A percentile compares a stretch with the other conserved stretches of the same genome.
These are phyloP conservation scores for Tulasnella sp. DNA, from an alignment of 768 basidiomycete species.

Conservation along the genomic window DNA sequence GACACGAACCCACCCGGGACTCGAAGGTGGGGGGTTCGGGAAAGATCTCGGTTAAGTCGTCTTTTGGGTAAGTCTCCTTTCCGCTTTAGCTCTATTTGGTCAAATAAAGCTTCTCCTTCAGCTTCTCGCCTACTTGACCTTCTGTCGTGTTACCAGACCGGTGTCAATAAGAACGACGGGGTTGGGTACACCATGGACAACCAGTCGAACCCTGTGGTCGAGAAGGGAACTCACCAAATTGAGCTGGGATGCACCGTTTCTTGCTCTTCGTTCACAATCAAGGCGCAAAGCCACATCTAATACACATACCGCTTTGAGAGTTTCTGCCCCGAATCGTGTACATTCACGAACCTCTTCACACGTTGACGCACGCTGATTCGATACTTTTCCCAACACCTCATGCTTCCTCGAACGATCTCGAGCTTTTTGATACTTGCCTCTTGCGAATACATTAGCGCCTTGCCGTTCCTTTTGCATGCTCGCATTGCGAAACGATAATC, in stretches of 20 bases:
- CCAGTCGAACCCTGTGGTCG: neutral
- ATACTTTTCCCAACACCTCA: neutral
- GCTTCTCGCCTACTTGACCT: neutral
- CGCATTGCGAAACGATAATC: neutral
- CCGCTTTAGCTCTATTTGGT: neutral
- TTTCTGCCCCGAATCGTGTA: neutral
- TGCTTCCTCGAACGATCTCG: neutral
- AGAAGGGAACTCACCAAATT: neutral
- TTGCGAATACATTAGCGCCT: neutral
- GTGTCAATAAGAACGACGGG: neutral
- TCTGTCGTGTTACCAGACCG: neutral
- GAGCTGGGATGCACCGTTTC: neutral
- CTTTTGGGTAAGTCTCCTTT: neutral
- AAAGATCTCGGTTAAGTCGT: neutral
- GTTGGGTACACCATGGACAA: neutral
- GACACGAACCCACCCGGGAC: neutral
- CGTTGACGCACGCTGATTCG: neutral
- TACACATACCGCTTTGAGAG: neutral
- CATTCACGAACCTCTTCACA: neutral
- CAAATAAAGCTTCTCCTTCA: neutral
- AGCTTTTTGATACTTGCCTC: too few species aligned
- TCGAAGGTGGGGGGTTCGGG: neutral
- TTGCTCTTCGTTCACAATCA: neutral
- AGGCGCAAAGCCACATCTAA: neutral
- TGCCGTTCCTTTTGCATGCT: neutral